Evolutionary conservation across 768 basidiomycete species (phyloP), one percentile per base, ranked within the genome.

Genomic region (Harrya chromipes): DNA sequence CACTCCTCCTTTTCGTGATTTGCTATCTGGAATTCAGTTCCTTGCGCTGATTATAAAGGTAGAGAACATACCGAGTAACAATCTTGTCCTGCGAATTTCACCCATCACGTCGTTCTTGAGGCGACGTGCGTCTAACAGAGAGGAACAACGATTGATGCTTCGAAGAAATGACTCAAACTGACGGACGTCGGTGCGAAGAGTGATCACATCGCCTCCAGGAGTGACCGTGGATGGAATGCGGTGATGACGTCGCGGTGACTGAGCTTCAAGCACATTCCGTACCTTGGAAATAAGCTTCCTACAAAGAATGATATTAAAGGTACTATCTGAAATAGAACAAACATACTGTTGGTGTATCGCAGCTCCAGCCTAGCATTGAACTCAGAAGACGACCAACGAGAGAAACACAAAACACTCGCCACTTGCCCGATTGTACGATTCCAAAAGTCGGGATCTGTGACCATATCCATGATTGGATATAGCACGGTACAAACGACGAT

Each of bases 361-460:
- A 43, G 77, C 81, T n/a, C 80, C 80, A n/a, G 83, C 82, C 80
- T 84, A 31, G 12, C 40, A 39, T 40, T 12, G 24, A 49, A 53
- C 21, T 61, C 19, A 59, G 54, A 41, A 29, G 14, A 36, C 24
- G 26, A 34, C 12, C 21, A 26, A 47, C 55, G 20, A 60, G 48
- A 9, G 23, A 4, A 9, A 39, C 39, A 31, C 21, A 10, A 13
- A n/a, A 38, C 41, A 74, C 90, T 70, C 65, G 93, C 94, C 72
- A 90, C 82, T 71, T 94, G 85, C 67, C 97, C 94, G 43, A 97
- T 89, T 33, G 82, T 80, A 50, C 83, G 77, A 71, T 99, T 99
- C 94, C 94, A 97, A 56, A 97, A 97, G 67, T 99, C 97, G 5
- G 94, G 91, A 66, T 99, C 97, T 24, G 88, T 78, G 31, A 97